phyloP scores from a whole-genome alignment of 2,329 filamentous ascomycete genomes.

The Gliomastix tumulicola region DNA sequence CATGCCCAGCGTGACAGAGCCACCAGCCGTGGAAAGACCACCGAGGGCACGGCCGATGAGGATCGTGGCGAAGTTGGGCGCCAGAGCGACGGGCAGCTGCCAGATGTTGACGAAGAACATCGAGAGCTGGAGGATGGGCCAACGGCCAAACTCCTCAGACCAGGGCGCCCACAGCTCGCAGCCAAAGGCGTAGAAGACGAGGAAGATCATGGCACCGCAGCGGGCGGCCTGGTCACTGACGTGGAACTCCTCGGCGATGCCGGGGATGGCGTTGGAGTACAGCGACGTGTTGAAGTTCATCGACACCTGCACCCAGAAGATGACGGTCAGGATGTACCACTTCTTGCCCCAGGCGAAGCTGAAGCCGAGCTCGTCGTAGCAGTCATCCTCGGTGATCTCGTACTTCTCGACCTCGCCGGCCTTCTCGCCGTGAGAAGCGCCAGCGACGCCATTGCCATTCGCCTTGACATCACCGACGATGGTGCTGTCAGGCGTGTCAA shows the following conservation, averaged over 20 bases:
- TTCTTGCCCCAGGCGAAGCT: constrained; percentile 56
- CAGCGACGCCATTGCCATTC: background rate
- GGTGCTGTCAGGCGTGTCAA: constrained; percentile 4
- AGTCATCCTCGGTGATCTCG: constrained; percentile 49
- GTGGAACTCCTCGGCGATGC: constrained; percentile 59
- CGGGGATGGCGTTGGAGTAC: constrained; percentile 61
- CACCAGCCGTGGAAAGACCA: constrained; percentile 64
- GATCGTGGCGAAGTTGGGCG: constrained; percentile 64
- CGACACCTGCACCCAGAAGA: constrained; percentile 66
- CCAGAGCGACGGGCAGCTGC: constrained; percentile 65
- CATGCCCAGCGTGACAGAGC: constrained; percentile 66
- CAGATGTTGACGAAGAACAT: constrained; percentile 73
- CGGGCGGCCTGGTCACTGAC: constrained; percentile 64
- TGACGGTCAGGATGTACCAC: constrained; percentile 66
- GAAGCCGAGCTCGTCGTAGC: constrained; percentile 60
- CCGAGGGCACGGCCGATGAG: constrained; percentile 65
- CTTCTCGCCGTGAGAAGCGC: constrained; percentile 2
- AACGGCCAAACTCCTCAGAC: constrained; percentile 76
- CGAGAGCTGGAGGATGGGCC: constrained; percentile 66
- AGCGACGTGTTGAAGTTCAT: constrained; percentile 77
- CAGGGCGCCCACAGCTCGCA: constrained; percentile 86
- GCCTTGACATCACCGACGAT: background rate
- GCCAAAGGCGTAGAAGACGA: constrained; percentile 76
- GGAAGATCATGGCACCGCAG: constrained; percentile 69
- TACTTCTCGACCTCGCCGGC: constrained; percentile 24